Base-by-base conservation (phyloP, 768 basidiomycete genomes). In the Cubamyces lactineus region DNA sequence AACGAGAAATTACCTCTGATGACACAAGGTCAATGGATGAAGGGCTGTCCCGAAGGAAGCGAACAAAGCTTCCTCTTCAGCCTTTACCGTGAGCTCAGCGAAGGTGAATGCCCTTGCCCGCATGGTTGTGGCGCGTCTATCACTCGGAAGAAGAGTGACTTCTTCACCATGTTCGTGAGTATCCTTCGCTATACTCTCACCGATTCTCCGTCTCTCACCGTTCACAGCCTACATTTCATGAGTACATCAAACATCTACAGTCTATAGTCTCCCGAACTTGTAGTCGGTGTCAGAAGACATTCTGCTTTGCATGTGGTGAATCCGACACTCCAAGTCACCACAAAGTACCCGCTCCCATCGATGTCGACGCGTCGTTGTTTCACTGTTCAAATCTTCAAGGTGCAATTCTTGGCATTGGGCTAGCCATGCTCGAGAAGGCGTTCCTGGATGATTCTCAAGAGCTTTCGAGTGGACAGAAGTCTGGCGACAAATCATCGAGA, bases 1-100 rank as follows among this genome's bases (percentile, higher is more conserved):
- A 75, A 73, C 42, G 82, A 85, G 58, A 74, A 74, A 17, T 79
- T 86, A 34, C 84, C 84, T 65, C 76, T 95, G 42, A 86, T 96
- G 84, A 87, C 87, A 21, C 91, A 92, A 74, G 92, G 92, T 26
- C 88, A 95, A 71, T 97, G 94, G 94, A 97, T 97, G 95, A 92
- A 91, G 72, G 95, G 95, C 19, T 97, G 95, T 74, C 94, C 95
- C 0, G 94, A 96, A 73, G 92, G 91, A 53, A 87, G 88, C 69
- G 94, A 97, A 73, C 94, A 97, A 71, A 86, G 85, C 61, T 91
- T 90, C 76, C 78, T 97, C 53, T 97, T 97, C 76, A 83, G 86
- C 65, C 82, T 94, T 30, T 96, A 94, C 73, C 83, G 86, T 49
- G 82, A 89, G 65, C 80, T 96, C 53, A 83, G 80, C 66, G 82